Conservation (phyloP, 2,329 filamentous ascomycete species). For the Colletotrichum sp. region DNA sequence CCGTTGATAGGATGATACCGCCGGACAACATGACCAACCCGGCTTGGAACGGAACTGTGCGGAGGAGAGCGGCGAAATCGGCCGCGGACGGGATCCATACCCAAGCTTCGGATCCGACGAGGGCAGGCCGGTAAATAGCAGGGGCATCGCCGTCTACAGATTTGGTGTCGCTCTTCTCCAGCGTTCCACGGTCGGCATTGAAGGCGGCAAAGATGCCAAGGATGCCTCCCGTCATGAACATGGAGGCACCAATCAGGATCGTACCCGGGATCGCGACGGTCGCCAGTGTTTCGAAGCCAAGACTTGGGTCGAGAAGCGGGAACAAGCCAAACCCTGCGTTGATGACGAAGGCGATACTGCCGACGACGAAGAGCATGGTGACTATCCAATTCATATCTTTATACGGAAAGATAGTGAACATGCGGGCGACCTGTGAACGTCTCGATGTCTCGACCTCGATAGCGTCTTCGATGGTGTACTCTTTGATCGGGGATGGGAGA, state of each 20-base stretch:
- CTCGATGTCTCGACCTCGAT: background rate
- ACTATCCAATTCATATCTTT: constrained; percentile 3
- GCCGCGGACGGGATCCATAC: background rate
- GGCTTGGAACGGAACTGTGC: background rate
- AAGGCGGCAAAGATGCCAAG: background rate
- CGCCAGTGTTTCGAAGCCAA: background rate
- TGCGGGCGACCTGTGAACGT: background rate
- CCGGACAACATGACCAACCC: background rate
- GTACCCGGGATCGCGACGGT: background rate
- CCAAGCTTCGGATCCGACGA: background rate
- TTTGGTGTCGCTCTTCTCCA: background rate
- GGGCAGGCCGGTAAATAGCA: background rate
- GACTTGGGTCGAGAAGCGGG: background rate
- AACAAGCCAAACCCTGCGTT: background rate
- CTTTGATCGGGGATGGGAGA: background rate
- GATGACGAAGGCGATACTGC: background rate
- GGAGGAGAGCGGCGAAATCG: background rate
- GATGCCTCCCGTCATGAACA: background rate
- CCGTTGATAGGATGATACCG: background rate
- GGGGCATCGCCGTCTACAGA: background rate
- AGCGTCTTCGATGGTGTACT: background rate
- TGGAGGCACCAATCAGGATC: background rate
- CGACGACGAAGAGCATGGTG: background rate
- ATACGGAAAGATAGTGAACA: background rate
- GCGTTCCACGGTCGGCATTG: background rate